phyloP scores from a whole-genome alignment of 2,329 filamentous ascomycete genomes.

The Pseudogymnoascus pannorum region DNA sequence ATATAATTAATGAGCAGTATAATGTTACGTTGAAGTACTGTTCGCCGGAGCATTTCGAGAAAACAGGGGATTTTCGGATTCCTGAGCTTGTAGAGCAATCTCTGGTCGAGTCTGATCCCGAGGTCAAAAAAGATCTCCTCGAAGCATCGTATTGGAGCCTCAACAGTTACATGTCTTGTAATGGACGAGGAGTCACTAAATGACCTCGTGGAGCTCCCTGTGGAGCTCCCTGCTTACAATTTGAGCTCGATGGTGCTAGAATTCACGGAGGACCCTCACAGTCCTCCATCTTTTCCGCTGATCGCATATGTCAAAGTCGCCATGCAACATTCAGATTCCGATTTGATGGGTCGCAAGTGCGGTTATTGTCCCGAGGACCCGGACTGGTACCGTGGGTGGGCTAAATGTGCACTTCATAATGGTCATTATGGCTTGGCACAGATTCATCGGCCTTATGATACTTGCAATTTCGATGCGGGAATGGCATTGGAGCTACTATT shows the following conservation, averaged over 20 bases:
- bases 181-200: neutral
- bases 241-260: neutral
- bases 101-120: neutral
- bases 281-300: neutral
- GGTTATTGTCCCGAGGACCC: neutral
- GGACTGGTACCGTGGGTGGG: neutral
- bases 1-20: neutral
- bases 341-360: neutral
- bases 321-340: neutral
- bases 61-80: neutral
- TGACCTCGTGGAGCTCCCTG: neutral
- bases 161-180: neutral
- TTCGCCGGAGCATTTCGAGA: neutral
- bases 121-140: neutral
- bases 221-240: neutral
- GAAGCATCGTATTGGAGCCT: neutral
- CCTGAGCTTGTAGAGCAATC: neutral
- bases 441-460: neutral
- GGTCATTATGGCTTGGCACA: neutral
- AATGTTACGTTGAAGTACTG: neutral
- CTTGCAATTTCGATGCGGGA: neutral
- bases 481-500: neutral
- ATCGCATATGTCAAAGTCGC: neutral
- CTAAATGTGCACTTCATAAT: neutral
- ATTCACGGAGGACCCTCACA: neutral